Percentiles rank a stretch among this genome's conserved stretches.
Evolutionary conservation across 495 filamentous ascomycete species (phyloP).

Genomic region (Annulohypoxylon moriforme): DNA sequence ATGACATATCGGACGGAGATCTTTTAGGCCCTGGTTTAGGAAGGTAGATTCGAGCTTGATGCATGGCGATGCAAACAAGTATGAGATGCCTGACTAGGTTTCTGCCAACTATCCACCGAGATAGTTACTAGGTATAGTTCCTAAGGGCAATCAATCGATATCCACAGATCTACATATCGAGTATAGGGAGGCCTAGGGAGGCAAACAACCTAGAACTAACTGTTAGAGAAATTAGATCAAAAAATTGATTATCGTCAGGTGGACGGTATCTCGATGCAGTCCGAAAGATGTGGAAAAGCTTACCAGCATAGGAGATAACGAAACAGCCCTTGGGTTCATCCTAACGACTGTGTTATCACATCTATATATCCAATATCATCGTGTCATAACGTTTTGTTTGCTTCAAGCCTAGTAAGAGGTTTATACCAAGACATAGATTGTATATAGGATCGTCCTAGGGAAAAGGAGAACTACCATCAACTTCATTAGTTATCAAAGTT

Average conservation of each 20-base stretch:
- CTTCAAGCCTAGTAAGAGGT: background rate
- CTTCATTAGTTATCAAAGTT: background rate
- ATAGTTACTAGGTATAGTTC: background rate
- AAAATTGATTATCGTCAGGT: background rate
- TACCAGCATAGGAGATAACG: too few species aligned
- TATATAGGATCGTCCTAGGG: background rate
- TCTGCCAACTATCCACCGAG: background rate
- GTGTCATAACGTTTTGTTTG: background rate
- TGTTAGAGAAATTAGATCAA: background rate
- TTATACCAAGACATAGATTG: background rate
- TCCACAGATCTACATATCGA: background rate
- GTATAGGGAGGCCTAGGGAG: background rate
- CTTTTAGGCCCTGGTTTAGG: background rate
- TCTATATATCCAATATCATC: background rate
- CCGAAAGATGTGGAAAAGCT: background rate
- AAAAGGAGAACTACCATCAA: background rate
- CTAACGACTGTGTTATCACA: background rate
- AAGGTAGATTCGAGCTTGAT: background rate
- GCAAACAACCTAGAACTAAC: background rate
- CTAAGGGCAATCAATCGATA: background rate
- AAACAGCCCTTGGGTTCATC: background rate
- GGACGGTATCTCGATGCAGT: background rate
- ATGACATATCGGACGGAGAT: background rate
- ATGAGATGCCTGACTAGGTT: background rate
- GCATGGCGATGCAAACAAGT: background rate